phyloP scores from a whole-genome alignment of 768 basidiomycete species.

The Rhodotorula diobovata region DNA sequence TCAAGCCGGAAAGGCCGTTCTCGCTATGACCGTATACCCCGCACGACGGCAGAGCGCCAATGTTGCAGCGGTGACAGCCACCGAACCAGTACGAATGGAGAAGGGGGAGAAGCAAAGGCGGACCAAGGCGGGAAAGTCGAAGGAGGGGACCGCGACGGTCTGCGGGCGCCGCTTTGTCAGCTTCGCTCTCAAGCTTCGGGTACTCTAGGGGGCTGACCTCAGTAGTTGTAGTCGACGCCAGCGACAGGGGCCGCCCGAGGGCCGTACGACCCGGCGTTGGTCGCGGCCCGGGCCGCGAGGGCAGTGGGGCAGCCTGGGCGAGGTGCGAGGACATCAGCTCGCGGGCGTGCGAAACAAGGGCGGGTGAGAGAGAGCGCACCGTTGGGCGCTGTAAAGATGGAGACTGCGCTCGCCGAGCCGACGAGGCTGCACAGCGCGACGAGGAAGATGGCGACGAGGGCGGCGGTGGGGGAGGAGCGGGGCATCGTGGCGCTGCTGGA shows the following conservation, averaged over 20 bases:
- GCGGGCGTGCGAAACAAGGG: neutral
- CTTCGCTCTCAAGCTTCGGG: neutral
- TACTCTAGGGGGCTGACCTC: neutral
- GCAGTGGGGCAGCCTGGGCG: constrained; percentile 3
- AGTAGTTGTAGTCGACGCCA: constrained; percentile 21
- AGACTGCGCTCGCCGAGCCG: neutral
- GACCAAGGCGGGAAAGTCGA: neutral
- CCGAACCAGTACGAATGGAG: too few relatives aligned
- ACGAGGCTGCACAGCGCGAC: constrained; percentile 1
- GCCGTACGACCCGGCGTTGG: neutral
- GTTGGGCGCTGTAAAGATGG: neutral
- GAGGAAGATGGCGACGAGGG: neutral
- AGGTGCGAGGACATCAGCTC: neutral
- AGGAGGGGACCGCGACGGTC: neutral
- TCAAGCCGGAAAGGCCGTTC: too few relatives aligned
- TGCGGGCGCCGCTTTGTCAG: neutral
- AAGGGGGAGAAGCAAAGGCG: too few relatives aligned
- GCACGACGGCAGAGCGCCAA: too few relatives aligned
- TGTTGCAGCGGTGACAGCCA: too few relatives aligned
- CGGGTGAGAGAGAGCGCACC: constrained; percentile 4
- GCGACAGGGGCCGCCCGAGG: constrained; percentile 22
- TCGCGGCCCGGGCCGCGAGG: neutral
- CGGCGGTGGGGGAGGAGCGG: neutral
- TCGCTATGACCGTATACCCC: too few relatives aligned
- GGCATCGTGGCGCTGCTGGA: neutral